Conservation (phyloP, 2,329 filamentous ascomycete species). For the Phialophora expanda region DNA sequence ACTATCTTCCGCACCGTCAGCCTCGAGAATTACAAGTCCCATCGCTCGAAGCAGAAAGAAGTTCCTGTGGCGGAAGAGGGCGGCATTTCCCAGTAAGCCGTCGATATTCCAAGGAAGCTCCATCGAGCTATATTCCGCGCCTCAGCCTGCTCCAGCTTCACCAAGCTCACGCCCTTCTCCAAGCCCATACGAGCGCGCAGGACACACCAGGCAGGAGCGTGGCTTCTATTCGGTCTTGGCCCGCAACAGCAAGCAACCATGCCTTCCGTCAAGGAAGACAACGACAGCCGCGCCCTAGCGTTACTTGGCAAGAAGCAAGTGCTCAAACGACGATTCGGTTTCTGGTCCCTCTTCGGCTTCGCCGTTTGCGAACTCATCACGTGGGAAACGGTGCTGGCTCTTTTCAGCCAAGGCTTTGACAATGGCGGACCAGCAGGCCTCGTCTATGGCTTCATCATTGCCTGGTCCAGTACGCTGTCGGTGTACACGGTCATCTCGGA, state of each 20-base stretch:
- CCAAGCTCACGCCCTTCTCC: background rate
- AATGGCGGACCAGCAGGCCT: constrained; percentile 57
- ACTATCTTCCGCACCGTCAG: constrained; percentile 16
- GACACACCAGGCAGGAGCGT: background rate
- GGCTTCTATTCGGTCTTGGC: background rate
- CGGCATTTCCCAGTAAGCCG: constrained; percentile 1
- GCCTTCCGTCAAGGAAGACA: constrained; percentile 24
- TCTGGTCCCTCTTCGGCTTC: constrained; percentile 52
- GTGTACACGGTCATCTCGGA: constrained; percentile 56
- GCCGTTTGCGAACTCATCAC: constrained; percentile 54
- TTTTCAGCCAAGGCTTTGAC: constrained; percentile 51
- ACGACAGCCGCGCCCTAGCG: constrained; percentile 48
- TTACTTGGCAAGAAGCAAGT: constrained; percentile 55
- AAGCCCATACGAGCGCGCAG: background rate
- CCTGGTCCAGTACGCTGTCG: constrained; percentile 56
- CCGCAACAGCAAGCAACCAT: constrained; percentile 12
- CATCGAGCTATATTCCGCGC: constrained; percentile 12
- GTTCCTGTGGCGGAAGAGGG: constrained; percentile 17
- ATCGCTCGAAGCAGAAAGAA: constrained; percentile 7
- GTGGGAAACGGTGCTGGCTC: constrained; percentile 54
- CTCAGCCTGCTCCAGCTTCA: constrained; percentile 2
- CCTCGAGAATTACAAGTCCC: background rate
- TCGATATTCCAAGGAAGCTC: background rate
- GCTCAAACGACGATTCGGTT: constrained; percentile 51
- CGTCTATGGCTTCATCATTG: constrained; percentile 59